These are phyloP conservation scores for Marasmius oreades DNA, from an alignment of 1,284 basidiomycete species.

Conservation along the genomic window DNA sequence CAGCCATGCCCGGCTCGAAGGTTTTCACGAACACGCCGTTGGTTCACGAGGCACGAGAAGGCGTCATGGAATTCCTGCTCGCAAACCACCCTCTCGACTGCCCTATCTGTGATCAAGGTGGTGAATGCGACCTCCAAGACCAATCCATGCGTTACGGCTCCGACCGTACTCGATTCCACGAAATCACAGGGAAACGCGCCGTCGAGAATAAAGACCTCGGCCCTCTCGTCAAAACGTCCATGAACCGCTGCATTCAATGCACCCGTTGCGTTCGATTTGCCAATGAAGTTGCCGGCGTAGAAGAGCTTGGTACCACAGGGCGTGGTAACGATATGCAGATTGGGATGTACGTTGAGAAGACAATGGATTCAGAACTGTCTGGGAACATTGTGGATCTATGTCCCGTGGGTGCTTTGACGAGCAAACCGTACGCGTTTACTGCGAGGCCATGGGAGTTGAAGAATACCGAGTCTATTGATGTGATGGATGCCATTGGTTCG, in stretches of 20 bases:
- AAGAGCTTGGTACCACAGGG: conserved; percentile 95
- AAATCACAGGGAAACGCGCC: conserved; percentile 96
- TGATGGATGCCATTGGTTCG: conserved; percentile 96
- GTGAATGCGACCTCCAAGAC: conserved; percentile 99
- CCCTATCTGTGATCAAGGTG: conserved; percentile 97
- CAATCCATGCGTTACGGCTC: conserved; percentile 99
- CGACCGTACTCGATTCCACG: conserved; percentile 96
- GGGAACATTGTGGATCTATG: conserved; percentile 98
- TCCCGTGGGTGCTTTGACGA: conserved; percentile 95
- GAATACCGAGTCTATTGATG: conserved; percentile 96
- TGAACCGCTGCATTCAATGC: conserved; percentile 99
- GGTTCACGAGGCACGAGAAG: conserved; percentile 94
- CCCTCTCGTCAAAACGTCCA: conserved; percentile 97
- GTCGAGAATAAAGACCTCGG: conserved; percentile 99
- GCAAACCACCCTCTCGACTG: conserved; percentile 98
- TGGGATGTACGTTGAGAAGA: conserved; percentile 97
- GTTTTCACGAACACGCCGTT: conserved; percentile 95
- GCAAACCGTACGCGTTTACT: conserved; percentile 97
- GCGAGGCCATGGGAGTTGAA: conserved; percentile 99
- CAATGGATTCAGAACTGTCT: conserved; percentile 95
- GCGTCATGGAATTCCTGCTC: conserved; percentile 98
- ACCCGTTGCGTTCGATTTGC: conserved; percentile 99
- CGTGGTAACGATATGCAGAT: conserved; percentile 99
- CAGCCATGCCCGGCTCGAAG: conserved; percentile 94
- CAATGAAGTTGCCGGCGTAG: conserved; percentile 98